Evolutionary conservation across 2,329 filamentous ascomycete species (phyloP).

Genomic region (Fusarium cyanostomum): DNA sequence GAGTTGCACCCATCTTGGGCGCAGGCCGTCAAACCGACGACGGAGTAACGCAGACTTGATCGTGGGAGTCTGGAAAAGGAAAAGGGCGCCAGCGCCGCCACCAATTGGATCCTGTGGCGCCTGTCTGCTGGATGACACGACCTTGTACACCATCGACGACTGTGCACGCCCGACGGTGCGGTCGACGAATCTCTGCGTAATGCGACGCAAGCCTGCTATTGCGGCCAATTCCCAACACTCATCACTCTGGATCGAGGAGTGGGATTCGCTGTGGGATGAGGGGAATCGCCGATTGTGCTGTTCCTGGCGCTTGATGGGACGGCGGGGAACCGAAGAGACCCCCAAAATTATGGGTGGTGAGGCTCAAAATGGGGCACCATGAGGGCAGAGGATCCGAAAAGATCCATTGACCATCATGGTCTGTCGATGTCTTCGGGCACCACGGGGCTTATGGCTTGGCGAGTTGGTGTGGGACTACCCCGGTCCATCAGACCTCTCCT

Average conservation of each 20-base stretch:
- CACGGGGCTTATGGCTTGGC: neutral
- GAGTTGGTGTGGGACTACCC: neutral
- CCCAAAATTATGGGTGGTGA: conserved; percentile 23
- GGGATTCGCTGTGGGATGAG: neutral
- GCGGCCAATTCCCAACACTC: conserved; percentile 11
- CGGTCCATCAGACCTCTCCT: conserved; percentile 5
- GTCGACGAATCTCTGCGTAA: neutral
- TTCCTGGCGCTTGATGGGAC: neutral
- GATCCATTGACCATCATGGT: neutral
- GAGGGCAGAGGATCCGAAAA: neutral
- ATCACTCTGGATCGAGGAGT: neutral
- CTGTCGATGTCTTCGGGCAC: neutral
- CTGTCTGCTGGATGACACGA: conserved; percentile 11
- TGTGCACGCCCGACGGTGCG: neutral
- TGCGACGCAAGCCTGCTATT: neutral
- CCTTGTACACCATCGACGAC: conserved; percentile 2
- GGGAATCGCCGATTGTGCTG: neutral
- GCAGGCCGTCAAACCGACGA: neutral
- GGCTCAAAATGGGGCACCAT: conserved; percentile 19
- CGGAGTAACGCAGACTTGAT: neutral
- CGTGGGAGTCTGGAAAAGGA: neutral
- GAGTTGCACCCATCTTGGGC: neutral
- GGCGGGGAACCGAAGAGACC: conserved; percentile 21
- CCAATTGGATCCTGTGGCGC: conserved; percentile 9
- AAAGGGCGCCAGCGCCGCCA: neutral